Conservation (phyloP, 257 asterid genomes). For the Cynanchum wilfordii region DNA sequence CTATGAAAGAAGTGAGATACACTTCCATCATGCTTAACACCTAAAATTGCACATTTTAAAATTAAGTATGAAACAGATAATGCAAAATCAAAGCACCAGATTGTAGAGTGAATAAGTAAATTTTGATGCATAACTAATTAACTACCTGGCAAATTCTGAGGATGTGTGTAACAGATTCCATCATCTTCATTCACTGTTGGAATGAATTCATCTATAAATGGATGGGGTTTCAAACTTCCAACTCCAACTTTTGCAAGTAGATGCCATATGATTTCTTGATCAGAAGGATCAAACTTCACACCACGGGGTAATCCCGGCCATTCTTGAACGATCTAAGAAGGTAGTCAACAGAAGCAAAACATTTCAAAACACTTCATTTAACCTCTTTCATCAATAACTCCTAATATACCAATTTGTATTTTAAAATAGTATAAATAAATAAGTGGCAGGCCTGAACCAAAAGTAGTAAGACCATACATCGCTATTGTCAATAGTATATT, state of each 20-base stretch:
- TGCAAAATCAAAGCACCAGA: constrained; percentile 2
- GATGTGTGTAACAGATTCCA: constrained; percentile 95
- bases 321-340: constrained; percentile 57
- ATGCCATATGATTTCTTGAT: constrained; percentile 81
- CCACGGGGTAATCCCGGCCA: constrained; percentile 99
- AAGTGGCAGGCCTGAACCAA: constrained; percentile 4
- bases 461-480: constrained; percentile 44
- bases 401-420: not conserved
- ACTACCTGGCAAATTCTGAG: constrained; percentile 84
- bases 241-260: constrained; percentile 68
- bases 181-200: constrained; percentile 83
- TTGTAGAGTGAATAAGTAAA: not conserved
- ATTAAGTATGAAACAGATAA: not conserved
- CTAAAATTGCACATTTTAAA: constrained; percentile 29
- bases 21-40: constrained; percentile 91
- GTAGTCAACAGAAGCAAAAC: not conserved
- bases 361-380: not conserved
- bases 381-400: not conserved
- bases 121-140: not conserved
- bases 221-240: constrained; percentile 50
- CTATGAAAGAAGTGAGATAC: constrained; percentile 86
- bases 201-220: constrained; percentile 76
- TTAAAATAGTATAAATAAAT: constrained; percentile 3
- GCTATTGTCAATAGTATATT: constrained; percentile 57
- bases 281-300: constrained; percentile 93